These are phyloP conservation scores for Aspergillus udagawae DNA, from an alignment of 2,329 filamentous ascomycete genomes.

Conservation along the genomic window DNA sequence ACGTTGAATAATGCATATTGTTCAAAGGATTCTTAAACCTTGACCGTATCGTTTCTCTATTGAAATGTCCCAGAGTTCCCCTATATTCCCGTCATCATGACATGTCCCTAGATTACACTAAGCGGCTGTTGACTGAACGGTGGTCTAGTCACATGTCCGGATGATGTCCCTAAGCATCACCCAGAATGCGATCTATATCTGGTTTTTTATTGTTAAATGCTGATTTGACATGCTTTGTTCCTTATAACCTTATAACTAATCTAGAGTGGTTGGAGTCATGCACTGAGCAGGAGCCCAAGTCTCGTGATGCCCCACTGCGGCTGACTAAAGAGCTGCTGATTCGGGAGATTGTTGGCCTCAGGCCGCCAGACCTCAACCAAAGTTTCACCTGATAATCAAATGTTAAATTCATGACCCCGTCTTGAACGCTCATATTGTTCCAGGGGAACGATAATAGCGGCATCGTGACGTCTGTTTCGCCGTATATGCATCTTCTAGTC, in stretches of 20 bases:
- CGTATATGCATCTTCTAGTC: neutral
- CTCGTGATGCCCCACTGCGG: conserved; percentile 8
- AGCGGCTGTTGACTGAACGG: neutral
- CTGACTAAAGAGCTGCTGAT: conserved; percentile 12
- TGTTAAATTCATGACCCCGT: neutral
- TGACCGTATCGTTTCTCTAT: neutral
- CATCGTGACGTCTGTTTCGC: neutral
- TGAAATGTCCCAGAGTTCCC: neutral
- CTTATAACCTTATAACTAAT: too few species aligned
- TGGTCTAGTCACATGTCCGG: neutral
- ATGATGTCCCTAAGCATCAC: neutral
- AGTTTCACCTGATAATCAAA: conserved; percentile 3
- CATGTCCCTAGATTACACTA: neutral
- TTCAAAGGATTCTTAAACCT: too few species aligned
- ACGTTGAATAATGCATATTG: neutral
- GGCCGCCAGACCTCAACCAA: conserved; percentile 2
- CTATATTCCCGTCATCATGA: neutral
- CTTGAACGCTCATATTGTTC: neutral
- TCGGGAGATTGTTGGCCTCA: conserved; percentile 5
- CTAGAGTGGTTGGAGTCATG: neutral
- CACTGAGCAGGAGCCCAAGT: neutral
- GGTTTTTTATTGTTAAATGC: neutral
- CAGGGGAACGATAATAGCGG: neutral
- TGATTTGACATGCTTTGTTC: neutral
- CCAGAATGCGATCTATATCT: neutral